phyloP scores from a whole-genome alignment of 202 grass and related monocot species.

The Saccharum hybrid region DNA sequence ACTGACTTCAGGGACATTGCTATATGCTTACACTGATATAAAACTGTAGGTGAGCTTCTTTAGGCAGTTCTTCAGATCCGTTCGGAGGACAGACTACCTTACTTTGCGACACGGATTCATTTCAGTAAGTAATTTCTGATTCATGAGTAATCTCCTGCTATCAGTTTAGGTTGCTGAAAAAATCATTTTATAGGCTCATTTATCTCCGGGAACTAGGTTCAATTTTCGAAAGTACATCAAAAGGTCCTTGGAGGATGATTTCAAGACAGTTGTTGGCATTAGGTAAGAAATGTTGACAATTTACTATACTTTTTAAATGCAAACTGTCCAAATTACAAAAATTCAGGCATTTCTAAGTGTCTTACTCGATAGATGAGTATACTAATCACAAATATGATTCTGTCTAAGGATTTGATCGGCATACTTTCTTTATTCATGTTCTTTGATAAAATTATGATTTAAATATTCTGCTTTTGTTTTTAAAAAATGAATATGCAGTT shows the following conservation, averaged over 20 bases:
- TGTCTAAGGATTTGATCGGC: not conserved
- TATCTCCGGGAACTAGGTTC: conserved; percentile 80
- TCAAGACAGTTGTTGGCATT: conserved; percentile 87
- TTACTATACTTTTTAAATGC: not conserved
- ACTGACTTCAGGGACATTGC: not conserved
- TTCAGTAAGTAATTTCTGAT: conserved; percentile 65
- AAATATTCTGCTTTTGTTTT: not conserved
- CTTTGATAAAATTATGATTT: not conserved
- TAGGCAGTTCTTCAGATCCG: conserved; percentile 91
- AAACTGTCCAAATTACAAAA: not conserved
- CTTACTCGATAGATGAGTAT: not conserved
- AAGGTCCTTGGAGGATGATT: conserved; percentile 89
- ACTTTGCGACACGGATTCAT: conserved; percentile 87
- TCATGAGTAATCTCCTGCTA: conserved; percentile 1
- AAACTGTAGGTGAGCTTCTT: conserved; percentile 80
- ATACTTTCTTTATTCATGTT: not conserved
- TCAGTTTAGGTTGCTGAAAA: not conserved
- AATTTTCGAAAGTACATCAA: conserved; percentile 91
- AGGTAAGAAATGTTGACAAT: conserved; percentile 52
- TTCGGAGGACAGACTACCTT: conserved; percentile 85
- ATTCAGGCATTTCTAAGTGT: not conserved
- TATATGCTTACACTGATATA: conserved; percentile 19
- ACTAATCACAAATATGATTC: not conserved
- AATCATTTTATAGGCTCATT: conserved; percentile 67
- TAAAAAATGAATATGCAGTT: not conserved